Conservation (phyloP, 1,284 basidiomycete species). For the Leccinum laetum region DNA sequence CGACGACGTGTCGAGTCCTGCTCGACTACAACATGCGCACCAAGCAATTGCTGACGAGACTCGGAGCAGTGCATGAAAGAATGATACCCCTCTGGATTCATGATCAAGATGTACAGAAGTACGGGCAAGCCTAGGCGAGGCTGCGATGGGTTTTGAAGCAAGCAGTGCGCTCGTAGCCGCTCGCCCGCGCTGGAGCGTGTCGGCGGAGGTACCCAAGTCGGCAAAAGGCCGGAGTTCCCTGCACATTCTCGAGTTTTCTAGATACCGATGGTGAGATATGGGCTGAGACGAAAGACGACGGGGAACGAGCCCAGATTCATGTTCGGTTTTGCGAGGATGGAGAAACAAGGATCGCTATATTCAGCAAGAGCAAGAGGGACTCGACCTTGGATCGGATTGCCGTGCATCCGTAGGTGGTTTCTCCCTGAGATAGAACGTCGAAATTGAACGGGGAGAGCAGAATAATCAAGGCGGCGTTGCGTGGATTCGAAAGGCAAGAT, state of each 20-base stretch:
- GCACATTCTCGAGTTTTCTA: constrained; percentile 57
- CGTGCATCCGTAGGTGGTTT: constrained; percentile 57
- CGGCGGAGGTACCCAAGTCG: constrained; percentile 31
- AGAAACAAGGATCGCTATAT: constrained; percentile 63
- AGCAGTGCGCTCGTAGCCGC: constrained; percentile 15
- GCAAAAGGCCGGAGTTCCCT: constrained; percentile 1
- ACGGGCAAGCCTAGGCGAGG: constrained; percentile 59
- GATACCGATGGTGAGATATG: constrained; percentile 51
- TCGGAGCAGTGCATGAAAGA: constrained; percentile 66
- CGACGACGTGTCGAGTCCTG: constrained; percentile 44
- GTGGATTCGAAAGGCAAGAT: constrained; percentile 38
- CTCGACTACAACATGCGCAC: constrained; percentile 55
- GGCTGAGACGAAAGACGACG: constrained; percentile 92
- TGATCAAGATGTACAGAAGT: constrained; percentile 58
- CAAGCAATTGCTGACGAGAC: constrained; percentile 54
- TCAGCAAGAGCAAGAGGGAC: constrained; percentile 82
- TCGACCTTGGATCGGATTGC: constrained; percentile 61
- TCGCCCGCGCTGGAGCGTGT: constrained; percentile 42
- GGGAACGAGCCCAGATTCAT: constrained; percentile 88
- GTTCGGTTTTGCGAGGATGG: constrained; percentile 48
- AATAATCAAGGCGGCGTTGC: constrained; percentile 34
- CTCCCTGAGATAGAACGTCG: not conserved
- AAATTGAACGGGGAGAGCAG: constrained; percentile 1
- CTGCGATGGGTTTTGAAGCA: constrained; percentile 51
- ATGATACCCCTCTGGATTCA: constrained; percentile 63